Base-by-base conservation (phyloP, 148 eudicot species). In the Heliamphora exappendiculata region DNA sequence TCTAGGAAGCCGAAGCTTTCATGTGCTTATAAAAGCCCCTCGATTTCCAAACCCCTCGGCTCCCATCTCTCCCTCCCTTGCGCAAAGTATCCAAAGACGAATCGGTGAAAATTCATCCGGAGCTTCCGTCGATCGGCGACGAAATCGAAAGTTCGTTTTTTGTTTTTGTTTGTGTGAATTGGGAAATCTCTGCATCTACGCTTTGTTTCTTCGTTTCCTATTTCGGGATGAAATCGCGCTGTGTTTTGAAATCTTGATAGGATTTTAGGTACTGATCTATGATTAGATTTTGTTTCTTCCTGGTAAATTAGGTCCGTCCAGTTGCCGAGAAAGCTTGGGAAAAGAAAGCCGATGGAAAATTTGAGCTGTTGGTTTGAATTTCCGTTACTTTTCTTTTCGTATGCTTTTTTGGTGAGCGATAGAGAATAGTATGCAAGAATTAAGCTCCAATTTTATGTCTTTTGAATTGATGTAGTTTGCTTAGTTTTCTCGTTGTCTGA, bases 111-210 rank as follows among this genome's bases (percentile, higher is more conserved):
- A 31, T 74, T 36, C 1, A 22, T 20, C 42, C 67, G 71, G 44
- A 64, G 67, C 44, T 64, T 33, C 57, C 62, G 42, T 72, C 45
- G 26, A 53, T 66, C 81, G 73, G 57, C 72, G 67, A 41, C 41
- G 22, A n/a, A 28, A 55, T 65, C 22, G 42, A 65, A 53, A 78
- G 71, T 73, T 73, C 75, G 81, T 78, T 78, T 49, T 64, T 73
- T 39, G n/a, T n/a, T n/a, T n/a, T n/a, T n/a, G n/a, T n/a, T n/a
- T n/a, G n/a, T 39, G 64, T 29, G 65, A 37, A 71, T 34, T 33
- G n/a, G 31, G 45, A 71, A 47, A 49, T 59, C 34, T 63, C 26
- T 78, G 14, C 26, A 49, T 7, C 39, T 9, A 26, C 36, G 72
- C 4, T 29, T 69, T 37, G 22, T 55, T 24, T 42, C 19, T 75